A percentile compares a stretch with the other conserved stretches of the same genome.
phyloP scores from a whole-genome alignment of 2,329 filamentous ascomycete genomes.

The Exophiala sideris region DNA sequence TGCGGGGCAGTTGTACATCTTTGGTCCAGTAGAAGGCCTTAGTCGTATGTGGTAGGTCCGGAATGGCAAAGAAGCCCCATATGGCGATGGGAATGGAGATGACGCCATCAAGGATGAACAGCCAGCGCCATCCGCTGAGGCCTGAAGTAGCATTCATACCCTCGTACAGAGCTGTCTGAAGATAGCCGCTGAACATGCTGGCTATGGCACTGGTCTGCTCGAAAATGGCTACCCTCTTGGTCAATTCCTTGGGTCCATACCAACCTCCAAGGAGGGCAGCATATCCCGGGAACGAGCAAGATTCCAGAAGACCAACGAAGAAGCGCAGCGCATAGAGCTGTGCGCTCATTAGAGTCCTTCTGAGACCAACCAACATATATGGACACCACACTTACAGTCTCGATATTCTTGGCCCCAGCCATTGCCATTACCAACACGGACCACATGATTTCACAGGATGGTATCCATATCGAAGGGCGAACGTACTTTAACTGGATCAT shows the following conservation, averaged over 20 bases:
- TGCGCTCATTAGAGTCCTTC: neutral
- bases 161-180: slow-evolving; percentile 52
- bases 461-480: slow-evolving; percentile 31
- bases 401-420: slow-evolving; percentile 2
- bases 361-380: no score
- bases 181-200: slow-evolving; percentile 47
- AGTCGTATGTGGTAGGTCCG: slow-evolving; percentile 36
- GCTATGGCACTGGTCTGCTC: slow-evolving; percentile 45
- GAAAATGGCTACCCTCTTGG: slow-evolving; percentile 52
- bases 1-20: slow-evolving; percentile 1
- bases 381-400: neutral
- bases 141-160: slow-evolving; percentile 51
- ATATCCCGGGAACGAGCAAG: slow-evolving; percentile 35
- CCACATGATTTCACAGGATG: slow-evolving; percentile 32
- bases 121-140: slow-evolving; percentile 43
- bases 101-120: slow-evolving; percentile 38
- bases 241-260: slow-evolving; percentile 50
- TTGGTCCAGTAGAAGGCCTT: slow-evolving; percentile 34
- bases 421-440: slow-evolving; percentile 28
- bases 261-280: slow-evolving; percentile 32
- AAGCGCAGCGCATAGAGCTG: slow-evolving; percentile 2
- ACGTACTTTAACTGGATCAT: slow-evolving; percentile 9
- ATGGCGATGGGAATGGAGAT: slow-evolving; percentile 44
- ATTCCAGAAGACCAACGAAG: slow-evolving; percentile 1
- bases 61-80: slow-evolving; percentile 42